These are phyloP conservation scores for Circinella umbellata DNA, from an alignment of 371 early-diverging fungal genomes.

Conservation along the genomic window DNA sequence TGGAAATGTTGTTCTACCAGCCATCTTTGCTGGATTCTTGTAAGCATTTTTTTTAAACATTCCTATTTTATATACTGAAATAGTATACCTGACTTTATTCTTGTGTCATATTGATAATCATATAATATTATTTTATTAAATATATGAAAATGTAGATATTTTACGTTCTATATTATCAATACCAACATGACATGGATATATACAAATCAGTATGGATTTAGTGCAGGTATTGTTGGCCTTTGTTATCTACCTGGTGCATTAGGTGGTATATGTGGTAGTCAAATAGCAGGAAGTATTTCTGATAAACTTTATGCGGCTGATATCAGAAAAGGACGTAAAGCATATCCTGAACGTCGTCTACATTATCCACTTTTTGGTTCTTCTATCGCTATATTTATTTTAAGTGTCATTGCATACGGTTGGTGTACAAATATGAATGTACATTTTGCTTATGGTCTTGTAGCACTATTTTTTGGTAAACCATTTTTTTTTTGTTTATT, in stretches of 20 bases:
- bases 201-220: slow-evolving; percentile 35
- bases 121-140: too few species aligned
- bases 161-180: slow-evolving; percentile 34
- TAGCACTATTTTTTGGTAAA: slow-evolving; percentile 39
- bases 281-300: slow-evolving; percentile 40
- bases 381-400: slow-evolving; percentile 22
- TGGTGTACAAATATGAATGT: slow-evolving; percentile 46
- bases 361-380: slow-evolving; percentile 26
- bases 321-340: slow-evolving; percentile 24
- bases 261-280: slow-evolving; percentile 39
- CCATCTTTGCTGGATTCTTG: slow-evolving; percentile 37
- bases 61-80: too few species aligned
- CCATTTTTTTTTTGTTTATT: too few species aligned
- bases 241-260: slow-evolving; percentile 41
- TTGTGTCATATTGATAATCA: too few species aligned
- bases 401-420: slow-evolving; percentile 37
- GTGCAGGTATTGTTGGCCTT: slow-evolving; percentile 36
- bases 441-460: slow-evolving; percentile 45
- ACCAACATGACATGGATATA: slow-evolving; percentile 42
- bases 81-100: too few species aligned
- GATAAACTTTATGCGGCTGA: slow-evolving; percentile 32
- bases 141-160: slow-evolving; percentile 19
- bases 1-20: slow-evolving; percentile 35
- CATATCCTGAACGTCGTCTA: slow-evolving; percentile 45
- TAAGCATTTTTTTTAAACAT: slow-evolving; percentile 23